Evolutionary conservation across 2,329 filamentous ascomycete species (phyloP).

Genomic region (Trichoderma sp.): DNA sequence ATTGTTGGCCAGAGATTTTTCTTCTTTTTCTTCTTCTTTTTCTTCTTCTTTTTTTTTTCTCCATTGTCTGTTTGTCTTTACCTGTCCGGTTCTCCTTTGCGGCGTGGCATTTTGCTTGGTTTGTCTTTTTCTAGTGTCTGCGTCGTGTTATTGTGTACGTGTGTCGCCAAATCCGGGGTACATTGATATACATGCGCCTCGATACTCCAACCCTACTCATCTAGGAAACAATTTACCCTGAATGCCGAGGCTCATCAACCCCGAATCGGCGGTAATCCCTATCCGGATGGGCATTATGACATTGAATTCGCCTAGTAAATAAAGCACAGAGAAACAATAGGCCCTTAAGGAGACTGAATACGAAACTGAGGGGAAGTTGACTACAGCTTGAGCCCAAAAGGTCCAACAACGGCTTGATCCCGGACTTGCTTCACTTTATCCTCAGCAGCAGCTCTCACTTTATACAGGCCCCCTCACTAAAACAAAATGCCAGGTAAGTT

Average conservation of each 20-base stretch:
- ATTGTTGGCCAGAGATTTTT: neutral
- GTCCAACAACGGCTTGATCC: neutral
- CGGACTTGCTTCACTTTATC: neutral
- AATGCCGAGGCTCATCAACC: conserved; percentile 1
- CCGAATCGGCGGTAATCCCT: conserved; percentile 3
- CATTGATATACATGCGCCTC: neutral
- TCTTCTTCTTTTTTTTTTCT: no score
- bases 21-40: neutral
- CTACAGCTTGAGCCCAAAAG: neutral
- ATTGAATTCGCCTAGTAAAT: conserved; percentile 2
- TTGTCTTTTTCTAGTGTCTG: neutral
- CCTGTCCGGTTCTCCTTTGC: neutral
- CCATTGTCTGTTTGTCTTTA: neutral
- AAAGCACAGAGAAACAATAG: neutral
- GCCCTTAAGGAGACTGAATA: neutral
- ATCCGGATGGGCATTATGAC: neutral
- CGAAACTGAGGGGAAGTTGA: neutral
- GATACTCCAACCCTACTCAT: neutral
- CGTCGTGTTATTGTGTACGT: neutral
- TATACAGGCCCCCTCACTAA: neutral
- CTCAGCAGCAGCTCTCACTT: neutral
- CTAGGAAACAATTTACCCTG: neutral
- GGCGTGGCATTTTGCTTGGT: neutral
- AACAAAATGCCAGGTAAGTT: conserved; percentile 13
- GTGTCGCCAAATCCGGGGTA: neutral